phyloP scores from a whole-genome alignment of 208 protist genomes.

The Trichomonas vaginalis region DNA sequence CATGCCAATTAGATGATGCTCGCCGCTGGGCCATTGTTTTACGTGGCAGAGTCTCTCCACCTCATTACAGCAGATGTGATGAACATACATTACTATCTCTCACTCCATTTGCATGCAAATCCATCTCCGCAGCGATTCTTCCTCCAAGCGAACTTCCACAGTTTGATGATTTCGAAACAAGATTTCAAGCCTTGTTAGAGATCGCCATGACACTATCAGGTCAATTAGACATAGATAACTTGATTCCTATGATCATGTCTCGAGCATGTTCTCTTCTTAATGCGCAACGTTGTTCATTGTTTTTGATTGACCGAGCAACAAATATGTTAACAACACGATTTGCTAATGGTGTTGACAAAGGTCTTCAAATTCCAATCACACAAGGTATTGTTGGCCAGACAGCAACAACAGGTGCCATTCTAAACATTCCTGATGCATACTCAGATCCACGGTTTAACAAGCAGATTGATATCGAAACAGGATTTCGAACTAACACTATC shows the following conservation, averaged over 20 bases:
- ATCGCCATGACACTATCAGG: background rate
- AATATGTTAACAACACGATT: background rate
- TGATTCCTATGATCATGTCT: background rate
- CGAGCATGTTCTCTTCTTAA: background rate
- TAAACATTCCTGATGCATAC: slow-evolving; percentile 45
- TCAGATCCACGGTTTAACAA: slow-evolving; percentile 34
- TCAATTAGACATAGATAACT: background rate
- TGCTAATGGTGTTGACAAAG: background rate
- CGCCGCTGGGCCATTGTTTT: background rate
- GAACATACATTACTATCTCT: background rate
- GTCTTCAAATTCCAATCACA: slow-evolving; percentile 18
- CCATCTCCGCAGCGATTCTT: background rate
- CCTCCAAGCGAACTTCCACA: background rate
- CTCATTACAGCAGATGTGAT: background rate
- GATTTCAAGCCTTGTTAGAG: background rate
- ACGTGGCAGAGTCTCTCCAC: background rate
- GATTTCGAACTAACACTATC: background rate
- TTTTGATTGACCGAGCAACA: background rate
- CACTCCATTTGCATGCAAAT: background rate
- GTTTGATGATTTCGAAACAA: background rate
- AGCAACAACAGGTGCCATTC: slow-evolving; percentile 31
- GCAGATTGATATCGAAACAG: background rate
- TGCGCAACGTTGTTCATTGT: background rate
- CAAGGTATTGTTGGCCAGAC: slow-evolving; percentile 28
- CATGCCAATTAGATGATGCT: background rate